Evolutionary conservation across 2,329 filamentous ascomycete species (phyloP).

Genomic region (Xylaria sp.): DNA sequence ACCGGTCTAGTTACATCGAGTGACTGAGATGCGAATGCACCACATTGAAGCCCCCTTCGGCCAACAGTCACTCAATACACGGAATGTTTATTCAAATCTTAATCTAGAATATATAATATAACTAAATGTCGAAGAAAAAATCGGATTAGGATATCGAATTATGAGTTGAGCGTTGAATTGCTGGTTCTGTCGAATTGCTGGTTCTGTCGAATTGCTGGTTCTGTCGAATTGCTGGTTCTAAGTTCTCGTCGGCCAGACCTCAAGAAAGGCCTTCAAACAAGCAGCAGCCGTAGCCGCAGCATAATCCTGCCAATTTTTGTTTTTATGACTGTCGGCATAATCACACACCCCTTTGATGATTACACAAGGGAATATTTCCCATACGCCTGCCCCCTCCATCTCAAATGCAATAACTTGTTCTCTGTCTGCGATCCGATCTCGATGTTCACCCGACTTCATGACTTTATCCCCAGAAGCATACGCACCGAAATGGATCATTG

Average conservation of each 20-base stretch:
- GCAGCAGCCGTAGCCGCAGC: constrained; percentile 22
- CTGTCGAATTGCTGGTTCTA: neutral
- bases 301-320: constrained; percentile 26
- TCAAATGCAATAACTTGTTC: constrained; percentile 48
- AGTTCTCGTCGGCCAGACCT: constrained; percentile 11
- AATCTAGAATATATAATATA: too few species aligned
- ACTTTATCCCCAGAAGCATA: constrained; percentile 54
- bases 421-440: constrained; percentile 50
- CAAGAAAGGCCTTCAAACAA: constrained; percentile 21
- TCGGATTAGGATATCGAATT: neutral
- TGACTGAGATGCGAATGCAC: neutral
- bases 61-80: too few species aligned
- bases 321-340: constrained; percentile 32
- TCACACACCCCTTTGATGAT: constrained; percentile 27
- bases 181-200: too few species aligned
- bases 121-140: too few species aligned
- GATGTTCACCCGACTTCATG: constrained; percentile 51
- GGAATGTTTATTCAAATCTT: too few species aligned
- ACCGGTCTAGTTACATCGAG: neutral
- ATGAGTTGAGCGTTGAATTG: neutral
- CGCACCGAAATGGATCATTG: constrained; percentile 50
- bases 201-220: neutral
- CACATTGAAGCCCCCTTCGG: too few species aligned
- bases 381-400: constrained; percentile 49
- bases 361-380: constrained; percentile 27